Percentiles rank a stretch among this genome's conserved stretches.
These are phyloP conservation scores for Oehlia diaphana DNA, from an alignment of 192 early-diverging fungal species.

Conservation along the genomic window DNA sequence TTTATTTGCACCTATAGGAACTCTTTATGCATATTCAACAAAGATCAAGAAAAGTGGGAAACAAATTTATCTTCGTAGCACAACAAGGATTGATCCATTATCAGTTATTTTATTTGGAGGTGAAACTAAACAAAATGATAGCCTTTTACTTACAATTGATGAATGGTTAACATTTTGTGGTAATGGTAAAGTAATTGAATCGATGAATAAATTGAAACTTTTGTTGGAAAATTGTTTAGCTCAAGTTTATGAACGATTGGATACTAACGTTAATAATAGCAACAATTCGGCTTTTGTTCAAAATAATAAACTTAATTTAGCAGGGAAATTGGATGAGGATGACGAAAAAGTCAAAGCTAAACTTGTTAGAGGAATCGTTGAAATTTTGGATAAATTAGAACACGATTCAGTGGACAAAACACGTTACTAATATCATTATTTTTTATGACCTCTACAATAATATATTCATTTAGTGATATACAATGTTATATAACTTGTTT, in stretches of 20 bases:
- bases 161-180: conserved; percentile 45
- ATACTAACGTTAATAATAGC: not conserved
- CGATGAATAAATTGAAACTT: conserved; percentile 33
- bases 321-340: not conserved
- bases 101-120: conserved; percentile 46
- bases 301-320: not conserved
- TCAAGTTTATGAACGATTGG: conserved; percentile 33
- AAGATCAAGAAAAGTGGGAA: conserved; percentile 41
- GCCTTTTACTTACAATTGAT: conserved; percentile 39
- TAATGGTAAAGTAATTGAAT: conserved; percentile 33
- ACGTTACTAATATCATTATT: not conserved
- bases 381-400: conserved; percentile 39
- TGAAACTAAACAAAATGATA: conserved; percentile 37
- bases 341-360: conserved; percentile 40
- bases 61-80: conserved; percentile 44
- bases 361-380: conserved; percentile 40
- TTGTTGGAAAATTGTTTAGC: conserved; percentile 41
- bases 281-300: conserved; percentile 3
- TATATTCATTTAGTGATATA: too few species aligned
- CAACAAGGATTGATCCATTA: conserved; percentile 41
- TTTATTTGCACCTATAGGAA: conserved; percentile 28
- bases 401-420: conserved; percentile 28
- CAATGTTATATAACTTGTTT: too few species aligned
- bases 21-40: conserved; percentile 44
- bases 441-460: too few species aligned